phyloP scores from a whole-genome alignment of 768 basidiomycete genomes.

The Pleurotus tuoliensis region DNA sequence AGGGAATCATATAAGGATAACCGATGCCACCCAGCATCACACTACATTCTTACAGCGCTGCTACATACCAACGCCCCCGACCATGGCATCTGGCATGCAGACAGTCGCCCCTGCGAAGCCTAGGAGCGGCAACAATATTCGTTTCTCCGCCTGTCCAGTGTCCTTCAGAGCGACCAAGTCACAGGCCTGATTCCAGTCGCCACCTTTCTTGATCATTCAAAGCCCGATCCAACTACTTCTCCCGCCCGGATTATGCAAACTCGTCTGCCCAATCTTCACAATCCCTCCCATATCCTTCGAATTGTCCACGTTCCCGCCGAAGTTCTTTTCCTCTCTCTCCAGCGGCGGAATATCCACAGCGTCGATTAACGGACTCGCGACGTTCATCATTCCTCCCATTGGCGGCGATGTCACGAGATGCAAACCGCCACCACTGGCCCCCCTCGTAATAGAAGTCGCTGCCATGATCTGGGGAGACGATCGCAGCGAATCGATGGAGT shows the following conservation, averaged over 20 bases:
- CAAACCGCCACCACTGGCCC: background rate
- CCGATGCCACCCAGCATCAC: too few species aligned
- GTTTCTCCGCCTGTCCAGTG: too few species aligned
- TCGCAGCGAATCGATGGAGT: background rate
- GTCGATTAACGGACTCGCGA: slow-evolving; percentile 71
- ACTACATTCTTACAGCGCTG: too few species aligned
- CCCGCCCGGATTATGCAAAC: slow-evolving; percentile 87
- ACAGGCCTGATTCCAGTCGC: too few species aligned
- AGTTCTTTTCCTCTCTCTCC: slow-evolving; percentile 14
- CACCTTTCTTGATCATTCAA: slow-evolving; percentile 13
- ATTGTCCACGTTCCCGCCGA: slow-evolving; percentile 7
- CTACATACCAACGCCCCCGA: too few species aligned
- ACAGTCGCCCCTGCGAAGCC: too few species aligned
- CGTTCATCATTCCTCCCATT: slow-evolving; percentile 2
- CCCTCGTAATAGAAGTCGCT: background rate
- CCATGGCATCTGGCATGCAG: too few species aligned
- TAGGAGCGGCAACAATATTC: too few species aligned
- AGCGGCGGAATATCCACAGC: slow-evolving; percentile 41
- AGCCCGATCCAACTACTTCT: slow-evolving; percentile 93
- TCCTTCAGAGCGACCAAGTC: too few species aligned
- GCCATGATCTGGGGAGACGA: background rate
- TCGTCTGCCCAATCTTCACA: slow-evolving; percentile 93
- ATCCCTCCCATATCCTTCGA: slow-evolving; percentile 32
- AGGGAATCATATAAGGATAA: too few species aligned
- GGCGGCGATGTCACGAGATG: background rate